These are phyloP conservation scores for Fusarium udum DNA, from an alignment of 2,329 filamentous ascomycete species.

Conservation along the genomic window DNA sequence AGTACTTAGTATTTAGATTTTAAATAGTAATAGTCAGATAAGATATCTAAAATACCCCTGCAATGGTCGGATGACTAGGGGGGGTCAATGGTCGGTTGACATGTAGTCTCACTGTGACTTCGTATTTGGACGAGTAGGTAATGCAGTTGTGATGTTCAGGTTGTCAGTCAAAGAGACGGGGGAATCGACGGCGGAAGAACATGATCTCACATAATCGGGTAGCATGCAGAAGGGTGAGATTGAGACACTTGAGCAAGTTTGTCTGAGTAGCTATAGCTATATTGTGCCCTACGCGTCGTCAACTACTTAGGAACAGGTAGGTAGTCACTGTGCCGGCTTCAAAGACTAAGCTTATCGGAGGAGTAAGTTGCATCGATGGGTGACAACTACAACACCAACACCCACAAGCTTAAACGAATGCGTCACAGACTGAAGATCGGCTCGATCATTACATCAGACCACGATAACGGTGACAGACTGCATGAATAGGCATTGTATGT, in stretches of 20 bases:
- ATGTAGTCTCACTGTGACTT: too few relatives aligned
- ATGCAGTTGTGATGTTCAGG: neutral
- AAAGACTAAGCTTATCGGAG: neutral
- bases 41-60: too few relatives aligned
- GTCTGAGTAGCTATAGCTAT: neutral
- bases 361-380: neutral
- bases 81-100: too few relatives aligned
- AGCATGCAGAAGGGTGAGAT: neutral
- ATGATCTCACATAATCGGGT: constrained; percentile 20
- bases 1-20: too few relatives aligned
- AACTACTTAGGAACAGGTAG: neutral
- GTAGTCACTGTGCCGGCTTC: neutral
- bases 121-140: neutral
- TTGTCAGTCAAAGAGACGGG: neutral
- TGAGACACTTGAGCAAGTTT: neutral
- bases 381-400: neutral
- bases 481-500: neutral
- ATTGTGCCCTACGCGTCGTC: neutral
- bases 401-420: neutral
- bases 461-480: neutral
- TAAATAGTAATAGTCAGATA: too few relatives aligned
- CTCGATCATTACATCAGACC: neutral
- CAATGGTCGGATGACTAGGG: too few relatives aligned
- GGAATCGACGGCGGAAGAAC: neutral
- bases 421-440: neutral